Conservation (phyloP, 2,329 filamentous ascomycete genomes). For the Nannizziopsis arthrosporioides region DNA sequence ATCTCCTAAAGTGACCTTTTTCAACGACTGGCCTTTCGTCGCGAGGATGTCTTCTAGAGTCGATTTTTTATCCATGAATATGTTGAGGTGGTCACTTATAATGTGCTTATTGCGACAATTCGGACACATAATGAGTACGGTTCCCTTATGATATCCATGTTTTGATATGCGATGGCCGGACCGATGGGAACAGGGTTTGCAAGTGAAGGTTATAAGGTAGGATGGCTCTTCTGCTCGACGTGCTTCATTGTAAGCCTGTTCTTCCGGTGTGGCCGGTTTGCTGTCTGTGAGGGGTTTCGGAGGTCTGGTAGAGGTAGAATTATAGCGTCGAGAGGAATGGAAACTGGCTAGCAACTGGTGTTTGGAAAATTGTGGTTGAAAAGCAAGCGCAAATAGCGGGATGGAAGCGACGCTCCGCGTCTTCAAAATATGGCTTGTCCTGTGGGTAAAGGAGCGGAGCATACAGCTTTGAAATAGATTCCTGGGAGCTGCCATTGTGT, state of each 20-base stretch:
- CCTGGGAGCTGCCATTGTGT: constrained; percentile 11
- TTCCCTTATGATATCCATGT: constrained; percentile 87
- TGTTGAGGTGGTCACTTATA: constrained; percentile 77
- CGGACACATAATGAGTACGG: constrained; percentile 79
- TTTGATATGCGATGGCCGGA: constrained; percentile 82
- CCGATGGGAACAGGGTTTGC: constrained; percentile 67
- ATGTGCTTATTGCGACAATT: constrained; percentile 76
- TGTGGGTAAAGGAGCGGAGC: constrained; percentile 1
- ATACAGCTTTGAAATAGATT: constrained; percentile 7
- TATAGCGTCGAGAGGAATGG: constrained; percentile 19
- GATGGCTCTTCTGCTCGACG: constrained; percentile 46
- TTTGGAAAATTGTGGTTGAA: neutral
- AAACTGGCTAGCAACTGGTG: constrained; percentile 2
- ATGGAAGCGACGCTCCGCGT: constrained; percentile 1
- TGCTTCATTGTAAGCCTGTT: constrained; percentile 27
- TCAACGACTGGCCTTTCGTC: constrained; percentile 52
- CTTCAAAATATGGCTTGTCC: constrained; percentile 5
- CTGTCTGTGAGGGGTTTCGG: constrained; percentile 27
- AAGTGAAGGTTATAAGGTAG: constrained; percentile 87
- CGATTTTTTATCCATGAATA: constrained; percentile 36
- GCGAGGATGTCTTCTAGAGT: constrained; percentile 36
- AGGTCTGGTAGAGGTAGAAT: constrained; percentile 20
- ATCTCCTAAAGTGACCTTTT: constrained; percentile 65
- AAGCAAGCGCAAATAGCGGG: neutral
- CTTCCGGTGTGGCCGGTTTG: constrained; percentile 23